A percentile compares a stretch with the other conserved stretches of the same genome.
Conservation (phyloP, 2,329 filamentous ascomycete species). For the Endoconidiophora polonica region DNA sequence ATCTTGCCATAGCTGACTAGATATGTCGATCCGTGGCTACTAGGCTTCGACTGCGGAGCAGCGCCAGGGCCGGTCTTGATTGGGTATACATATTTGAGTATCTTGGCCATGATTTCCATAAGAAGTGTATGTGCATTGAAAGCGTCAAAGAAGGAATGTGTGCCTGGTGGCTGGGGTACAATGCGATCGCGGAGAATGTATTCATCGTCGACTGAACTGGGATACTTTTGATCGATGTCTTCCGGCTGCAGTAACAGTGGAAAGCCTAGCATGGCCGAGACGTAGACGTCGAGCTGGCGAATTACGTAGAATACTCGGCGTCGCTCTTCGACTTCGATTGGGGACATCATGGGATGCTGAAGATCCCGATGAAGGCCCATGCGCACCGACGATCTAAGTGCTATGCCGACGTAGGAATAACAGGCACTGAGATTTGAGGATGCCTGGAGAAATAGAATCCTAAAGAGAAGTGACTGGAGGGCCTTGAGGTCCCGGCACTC, state of each 20-base stretch:
- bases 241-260: constrained; percentile 46
- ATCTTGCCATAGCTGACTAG: constrained; percentile 47
- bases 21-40: constrained; percentile 33
- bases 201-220: constrained; percentile 49
- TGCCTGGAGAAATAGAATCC: constrained; percentile 66
- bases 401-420: constrained; percentile 67
- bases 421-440: constrained; percentile 65
- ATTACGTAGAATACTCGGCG: constrained; percentile 51
- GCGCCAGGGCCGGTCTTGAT: constrained; percentile 4
- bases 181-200: constrained; percentile 46
- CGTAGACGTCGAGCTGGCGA: constrained; percentile 54
- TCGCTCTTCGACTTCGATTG: constrained; percentile 46
- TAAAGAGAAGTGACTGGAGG: constrained; percentile 60
- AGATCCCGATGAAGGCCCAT: constrained; percentile 65
- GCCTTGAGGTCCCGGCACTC: constrained; percentile 59
- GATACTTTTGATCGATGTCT: constrained; percentile 50
- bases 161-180: constrained; percentile 34
- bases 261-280: constrained; percentile 50
- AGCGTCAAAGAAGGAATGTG: constrained; percentile 43
- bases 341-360: constrained; percentile 42
- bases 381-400: constrained; percentile 55
- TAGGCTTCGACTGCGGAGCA: background rate
- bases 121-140: constrained; percentile 49
- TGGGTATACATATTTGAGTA: constrained; percentile 48
- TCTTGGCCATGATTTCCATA: constrained; percentile 46